Evolutionary conservation across 73 alveolate species (phyloP).

Genomic region (Durusdinium trenchii): DNA sequence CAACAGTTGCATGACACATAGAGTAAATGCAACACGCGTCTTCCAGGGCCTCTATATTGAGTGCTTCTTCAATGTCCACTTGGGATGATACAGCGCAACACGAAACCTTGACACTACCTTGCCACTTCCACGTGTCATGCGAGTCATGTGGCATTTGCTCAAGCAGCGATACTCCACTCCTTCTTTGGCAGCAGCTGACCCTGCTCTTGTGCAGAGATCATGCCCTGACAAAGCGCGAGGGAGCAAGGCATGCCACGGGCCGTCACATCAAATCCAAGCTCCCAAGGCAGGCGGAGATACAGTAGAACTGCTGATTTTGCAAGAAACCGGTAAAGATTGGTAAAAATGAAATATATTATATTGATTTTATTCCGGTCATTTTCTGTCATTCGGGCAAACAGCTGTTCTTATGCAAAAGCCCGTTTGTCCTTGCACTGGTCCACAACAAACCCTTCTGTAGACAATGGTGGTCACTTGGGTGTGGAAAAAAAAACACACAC

Average conservation of each 20-base stretch:
- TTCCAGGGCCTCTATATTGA: too few species aligned
- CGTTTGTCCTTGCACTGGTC: not conserved
- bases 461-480: not conserved
- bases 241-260: too few species aligned
- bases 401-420: not conserved
- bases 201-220: slow-evolving; percentile 56
- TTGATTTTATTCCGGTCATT: not conserved
- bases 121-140: too few species aligned
- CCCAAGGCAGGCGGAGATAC: not conserved
- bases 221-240: not conserved
- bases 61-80: too few species aligned
- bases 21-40: too few species aligned
- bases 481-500: not conserved
- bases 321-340: not conserved
- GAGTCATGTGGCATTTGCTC: too few species aligned
- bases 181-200: slow-evolving; percentile 92
- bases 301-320: not conserved
- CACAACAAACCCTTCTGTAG: not conserved
- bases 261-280: too few species aligned
- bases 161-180: not conserved
- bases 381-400: too few species aligned
- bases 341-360: not conserved
- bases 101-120: too few species aligned
- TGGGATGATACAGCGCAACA: too few species aligned
- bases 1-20: too few species aligned